A percentile compares a stretch with the other conserved stretches of the same genome.
These are phyloP conservation scores for Podospora tetraspora DNA, from an alignment of 495 filamentous ascomycete genomes.

Conservation along the genomic window DNA sequence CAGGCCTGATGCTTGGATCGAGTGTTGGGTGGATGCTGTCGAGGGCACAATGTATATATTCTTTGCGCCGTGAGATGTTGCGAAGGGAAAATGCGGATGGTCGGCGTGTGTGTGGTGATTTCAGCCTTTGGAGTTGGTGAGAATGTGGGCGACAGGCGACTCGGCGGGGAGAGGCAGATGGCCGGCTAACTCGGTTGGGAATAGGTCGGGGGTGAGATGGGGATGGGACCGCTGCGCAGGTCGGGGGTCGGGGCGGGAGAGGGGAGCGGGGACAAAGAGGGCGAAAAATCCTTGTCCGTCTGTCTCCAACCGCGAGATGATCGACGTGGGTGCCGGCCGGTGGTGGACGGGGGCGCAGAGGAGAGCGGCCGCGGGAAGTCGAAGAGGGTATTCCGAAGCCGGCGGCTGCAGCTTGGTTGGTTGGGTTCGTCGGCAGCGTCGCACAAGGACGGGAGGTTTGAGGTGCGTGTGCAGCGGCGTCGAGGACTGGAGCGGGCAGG, in stretches of 20 bases:
- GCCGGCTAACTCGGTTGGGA: conserved; percentile 22
- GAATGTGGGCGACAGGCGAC: conserved; percentile 9
- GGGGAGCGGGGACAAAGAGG: conserved; percentile 1
- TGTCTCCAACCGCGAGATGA: not conserved
- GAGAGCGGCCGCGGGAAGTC: not conserved
- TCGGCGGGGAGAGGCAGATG: conserved; percentile 10
- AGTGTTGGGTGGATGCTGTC: not conserved
- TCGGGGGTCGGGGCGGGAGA: conserved; percentile 1
- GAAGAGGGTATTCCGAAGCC: not conserved
- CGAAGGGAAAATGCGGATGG: not conserved
- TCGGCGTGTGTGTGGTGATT: conserved; percentile 10
- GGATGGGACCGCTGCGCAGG: not conserved
- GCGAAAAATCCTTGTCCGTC: not conserved
- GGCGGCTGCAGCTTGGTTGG: not conserved
- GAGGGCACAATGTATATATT: not conserved
- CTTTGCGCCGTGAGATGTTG: not conserved
- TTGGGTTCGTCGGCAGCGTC: not conserved
- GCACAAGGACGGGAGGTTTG: not conserved
- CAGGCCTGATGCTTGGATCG: not conserved
- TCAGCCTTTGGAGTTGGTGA: not conserved
- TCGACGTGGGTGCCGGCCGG: not conserved
- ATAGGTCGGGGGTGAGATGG: conserved; percentile 2
- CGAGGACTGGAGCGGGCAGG: not conserved
- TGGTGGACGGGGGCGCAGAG: not conserved
- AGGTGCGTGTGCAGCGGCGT: not conserved